Percentiles rank a stretch among this genome's conserved stretches.
These are phyloP conservation scores for Tetracentron sinense DNA, from an alignment of 164 flowering plant genomes.

Conservation along the genomic window DNA sequence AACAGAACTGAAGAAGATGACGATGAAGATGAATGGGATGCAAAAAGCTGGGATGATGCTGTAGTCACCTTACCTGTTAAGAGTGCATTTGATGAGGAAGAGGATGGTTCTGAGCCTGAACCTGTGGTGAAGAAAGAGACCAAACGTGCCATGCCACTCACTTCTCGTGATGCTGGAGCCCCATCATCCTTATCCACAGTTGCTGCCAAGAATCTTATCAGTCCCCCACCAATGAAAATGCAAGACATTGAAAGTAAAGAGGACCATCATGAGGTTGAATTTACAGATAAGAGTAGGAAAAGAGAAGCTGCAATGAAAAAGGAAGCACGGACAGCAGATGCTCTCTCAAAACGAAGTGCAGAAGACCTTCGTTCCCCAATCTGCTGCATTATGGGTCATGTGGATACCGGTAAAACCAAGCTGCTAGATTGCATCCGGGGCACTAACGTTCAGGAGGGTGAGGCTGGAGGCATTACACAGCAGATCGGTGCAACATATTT, in stretches of 20 bases:
- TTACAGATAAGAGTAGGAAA: conserved; percentile 23
- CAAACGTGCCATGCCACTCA: conserved; percentile 25
- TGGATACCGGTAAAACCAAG: conserved; percentile 98
- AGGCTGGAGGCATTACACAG: conserved; percentile 99
- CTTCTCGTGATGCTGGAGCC: conserved; percentile 24
- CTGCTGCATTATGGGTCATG: conserved; percentile 99
- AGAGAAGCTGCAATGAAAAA: conserved; percentile 34
- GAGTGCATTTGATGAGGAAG: conserved; percentile 87
- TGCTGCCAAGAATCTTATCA: conserved; percentile 22
- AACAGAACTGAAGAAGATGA: conserved; percentile 58
- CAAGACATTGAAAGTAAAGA: conserved; percentile 30
- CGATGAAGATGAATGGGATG: conserved; percentile 92
- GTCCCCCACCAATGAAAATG: conserved; percentile 25
- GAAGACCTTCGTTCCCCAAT: conserved; percentile 87
- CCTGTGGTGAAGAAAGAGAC: conserved; percentile 47
- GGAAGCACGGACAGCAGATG: conserved; percentile 29
- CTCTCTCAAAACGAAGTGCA: conserved; percentile 34
- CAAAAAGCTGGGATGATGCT: conserved; percentile 97
- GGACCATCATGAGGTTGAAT: conserved; percentile 28
- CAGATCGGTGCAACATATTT: conserved; percentile 99
- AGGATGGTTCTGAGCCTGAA: conserved; percentile 58
- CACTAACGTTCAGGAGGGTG: conserved; percentile 99
- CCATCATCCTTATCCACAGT: conserved; percentile 20
- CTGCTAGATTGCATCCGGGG: conserved; percentile 94
- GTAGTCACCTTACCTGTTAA: conserved; percentile 49